These are phyloP conservation scores for Penicillium subrubescens DNA, from an alignment of 495 filamentous ascomycete genomes.

Conservation along the genomic window DNA sequence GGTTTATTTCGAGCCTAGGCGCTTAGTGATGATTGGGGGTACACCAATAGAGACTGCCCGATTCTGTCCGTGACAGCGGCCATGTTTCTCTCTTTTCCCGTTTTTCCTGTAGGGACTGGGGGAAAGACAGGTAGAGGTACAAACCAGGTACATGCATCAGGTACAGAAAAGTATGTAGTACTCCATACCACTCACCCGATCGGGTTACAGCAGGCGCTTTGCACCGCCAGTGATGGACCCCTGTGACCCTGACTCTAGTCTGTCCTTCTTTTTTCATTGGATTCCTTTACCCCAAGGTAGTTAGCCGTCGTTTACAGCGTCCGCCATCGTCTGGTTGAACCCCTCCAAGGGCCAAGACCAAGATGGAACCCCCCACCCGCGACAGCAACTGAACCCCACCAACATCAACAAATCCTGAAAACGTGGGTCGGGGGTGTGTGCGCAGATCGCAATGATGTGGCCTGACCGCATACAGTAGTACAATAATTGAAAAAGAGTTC, in stretches of 20 bases:
- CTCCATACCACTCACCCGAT: background rate
- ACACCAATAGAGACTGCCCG: background rate
- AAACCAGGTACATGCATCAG: background rate
- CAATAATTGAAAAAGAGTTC: too few relatives aligned
- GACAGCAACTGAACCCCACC: background rate
- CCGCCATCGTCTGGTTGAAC: background rate
- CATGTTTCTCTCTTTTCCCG: background rate
- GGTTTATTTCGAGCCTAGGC: constrained; percentile 3
- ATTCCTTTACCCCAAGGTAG: background rate
- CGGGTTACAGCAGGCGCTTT: constrained; percentile 1
- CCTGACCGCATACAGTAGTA: background rate
- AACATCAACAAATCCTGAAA: constrained; percentile 3
- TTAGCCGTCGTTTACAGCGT: background rate
- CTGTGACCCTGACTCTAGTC: background rate
- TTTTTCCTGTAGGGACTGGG: background rate
- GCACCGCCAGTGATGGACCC: background rate
- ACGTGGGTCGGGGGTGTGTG: constrained; percentile 1
- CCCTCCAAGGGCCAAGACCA: background rate
- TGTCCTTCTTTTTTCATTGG: background rate
- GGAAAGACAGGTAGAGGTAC: background rate
- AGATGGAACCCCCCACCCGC: background rate
- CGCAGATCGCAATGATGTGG: background rate
- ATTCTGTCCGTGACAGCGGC: background rate
- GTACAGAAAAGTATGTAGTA: too few relatives aligned
- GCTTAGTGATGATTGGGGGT: constrained; percentile 5